Conservation (phyloP, 2,329 filamentous ascomycete species). For the Basipetospora chlamydospora region DNA sequence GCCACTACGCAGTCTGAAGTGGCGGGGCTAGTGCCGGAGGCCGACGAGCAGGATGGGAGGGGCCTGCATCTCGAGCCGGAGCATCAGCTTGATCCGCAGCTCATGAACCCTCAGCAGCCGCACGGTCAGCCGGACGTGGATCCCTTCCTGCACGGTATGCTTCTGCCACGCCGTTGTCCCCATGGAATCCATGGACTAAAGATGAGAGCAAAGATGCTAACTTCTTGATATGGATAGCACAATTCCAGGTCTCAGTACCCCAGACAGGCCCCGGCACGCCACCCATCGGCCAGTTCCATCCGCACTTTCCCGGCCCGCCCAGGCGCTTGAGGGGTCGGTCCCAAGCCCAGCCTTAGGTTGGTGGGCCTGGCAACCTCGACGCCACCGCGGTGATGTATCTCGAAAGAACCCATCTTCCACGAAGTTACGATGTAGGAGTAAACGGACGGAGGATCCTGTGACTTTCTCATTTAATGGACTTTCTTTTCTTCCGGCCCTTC, state of each 20-base stretch:
- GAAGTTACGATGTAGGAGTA: no score
- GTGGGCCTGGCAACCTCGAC: no score
- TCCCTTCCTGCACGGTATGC: slow-evolving; percentile 1
- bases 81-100: slow-evolving; percentile 2
- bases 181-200: no score
- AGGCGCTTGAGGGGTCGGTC: slow-evolving; percentile 1
- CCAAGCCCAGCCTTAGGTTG: slow-evolving; percentile 1
- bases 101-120: slow-evolving; percentile 2
- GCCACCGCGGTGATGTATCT: no score
- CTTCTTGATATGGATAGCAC: background rate
- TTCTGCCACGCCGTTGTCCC: no score
- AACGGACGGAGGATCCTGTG: no score
- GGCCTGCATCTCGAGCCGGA: slow-evolving; percentile 13
- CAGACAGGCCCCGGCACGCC: background rate
- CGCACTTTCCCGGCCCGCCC: slow-evolving; percentile 2
- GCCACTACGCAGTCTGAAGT: no score
- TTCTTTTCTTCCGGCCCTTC: no score
- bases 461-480: no score
- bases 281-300: slow-evolving; percentile 4
- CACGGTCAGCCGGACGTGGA: slow-evolving; percentile 4
- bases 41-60: slow-evolving; percentile 14
- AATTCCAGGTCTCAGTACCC: slow-evolving; percentile 3
- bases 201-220: background rate
- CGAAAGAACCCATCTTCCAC: no score
- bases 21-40: slow-evolving; percentile 11